A percentile compares a stretch with the other conserved stretches of the same genome.
Evolutionary conservation across 345 rosid species (phyloP).

Genomic region (Eucalyptus marginata): DNA sequence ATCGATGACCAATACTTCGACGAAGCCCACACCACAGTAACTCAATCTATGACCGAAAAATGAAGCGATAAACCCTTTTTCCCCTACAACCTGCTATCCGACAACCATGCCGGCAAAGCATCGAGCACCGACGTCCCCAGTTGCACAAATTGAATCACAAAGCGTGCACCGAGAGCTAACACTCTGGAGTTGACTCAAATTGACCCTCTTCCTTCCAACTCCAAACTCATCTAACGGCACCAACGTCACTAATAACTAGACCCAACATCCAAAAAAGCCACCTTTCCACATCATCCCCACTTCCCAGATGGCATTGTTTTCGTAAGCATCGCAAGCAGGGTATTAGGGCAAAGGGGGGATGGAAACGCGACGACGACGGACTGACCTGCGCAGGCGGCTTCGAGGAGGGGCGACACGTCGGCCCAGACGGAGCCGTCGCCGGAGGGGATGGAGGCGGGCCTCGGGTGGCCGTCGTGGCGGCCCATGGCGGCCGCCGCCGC

Average conservation of each 20-base stretch:
- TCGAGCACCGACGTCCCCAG: not conserved
- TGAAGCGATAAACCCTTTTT: not conserved
- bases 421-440: conserved; percentile 68
- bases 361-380: not conserved
- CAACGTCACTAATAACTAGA: not conserved
- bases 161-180: not conserved
- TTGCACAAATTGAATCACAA: not conserved
- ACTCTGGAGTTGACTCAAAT: not conserved
- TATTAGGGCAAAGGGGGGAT: not conserved
- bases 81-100: not conserved
- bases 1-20: not conserved
- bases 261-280: not conserved
- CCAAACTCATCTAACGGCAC: not conserved
- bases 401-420: conserved; percentile 62
- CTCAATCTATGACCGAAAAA: not conserved
- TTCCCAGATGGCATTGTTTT: not conserved
- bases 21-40: not conserved
- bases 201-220: not conserved
- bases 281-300: not conserved
- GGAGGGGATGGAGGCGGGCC: conserved; percentile 34
- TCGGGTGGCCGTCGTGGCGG: conserved; percentile 2
- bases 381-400: conserved; percentile 56
- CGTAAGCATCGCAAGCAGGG: not conserved
- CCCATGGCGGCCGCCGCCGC: conserved; percentile 3
- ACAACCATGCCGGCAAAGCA: not conserved